These are phyloP conservation scores for Fragaria vesca DNA, from an alignment of 306 rosid genomes.

Conservation along the genomic window DNA sequence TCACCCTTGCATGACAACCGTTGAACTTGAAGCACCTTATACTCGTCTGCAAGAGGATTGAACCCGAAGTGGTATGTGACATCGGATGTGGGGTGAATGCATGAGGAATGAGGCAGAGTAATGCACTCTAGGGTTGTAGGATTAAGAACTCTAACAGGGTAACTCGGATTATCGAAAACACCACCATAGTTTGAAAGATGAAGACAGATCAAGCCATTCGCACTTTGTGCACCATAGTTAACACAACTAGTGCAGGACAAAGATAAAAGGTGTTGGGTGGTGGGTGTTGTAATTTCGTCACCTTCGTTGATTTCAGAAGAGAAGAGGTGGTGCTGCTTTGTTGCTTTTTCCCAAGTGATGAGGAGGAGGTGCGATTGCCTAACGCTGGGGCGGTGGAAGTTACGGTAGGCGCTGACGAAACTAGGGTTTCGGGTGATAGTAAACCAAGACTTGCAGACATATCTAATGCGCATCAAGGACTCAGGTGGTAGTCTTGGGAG, in stretches of 20 bases:
- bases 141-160: background rate
- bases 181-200: background rate
- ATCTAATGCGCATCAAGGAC: too few relatives aligned
- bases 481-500: too few relatives aligned
- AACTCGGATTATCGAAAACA: too few relatives aligned
- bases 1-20: too few relatives aligned
- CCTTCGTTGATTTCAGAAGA: too few relatives aligned
- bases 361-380: too few relatives aligned
- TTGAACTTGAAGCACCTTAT: background rate
- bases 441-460: too few relatives aligned
- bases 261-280: background rate
- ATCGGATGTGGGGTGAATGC: background rate
- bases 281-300: background rate
- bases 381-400: too few relatives aligned
- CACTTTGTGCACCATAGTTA: background rate
- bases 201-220: background rate
- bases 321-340: too few relatives aligned
- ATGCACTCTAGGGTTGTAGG: background rate
- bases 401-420: too few relatives aligned
- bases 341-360: too few relatives aligned
- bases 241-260: background rate
- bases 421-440: too few relatives aligned
- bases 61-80: slow-evolving; percentile 1
- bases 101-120: background rate
- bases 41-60: background rate